Percentiles rank a stretch among this genome's conserved stretches.
Evolutionary conservation across 2,329 filamentous ascomycete genomes (phyloP).

Genomic region (Paecilomyces fulvus): DNA sequence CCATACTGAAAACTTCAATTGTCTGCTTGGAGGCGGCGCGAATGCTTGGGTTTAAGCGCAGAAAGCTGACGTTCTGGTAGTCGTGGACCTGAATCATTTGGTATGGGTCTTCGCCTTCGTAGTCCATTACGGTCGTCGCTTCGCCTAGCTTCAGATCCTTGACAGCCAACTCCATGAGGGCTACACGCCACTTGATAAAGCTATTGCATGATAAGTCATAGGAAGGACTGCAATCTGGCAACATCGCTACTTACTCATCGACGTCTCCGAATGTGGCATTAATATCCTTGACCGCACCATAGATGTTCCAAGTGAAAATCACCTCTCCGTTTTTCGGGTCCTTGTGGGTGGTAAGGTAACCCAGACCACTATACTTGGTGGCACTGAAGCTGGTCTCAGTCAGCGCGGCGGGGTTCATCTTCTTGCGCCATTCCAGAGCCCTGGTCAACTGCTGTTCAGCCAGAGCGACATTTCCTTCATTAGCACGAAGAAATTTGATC

Average conservation of each 20-base stretch:
- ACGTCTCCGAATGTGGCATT: constrained; percentile 73
- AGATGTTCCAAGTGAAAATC: constrained; percentile 87
- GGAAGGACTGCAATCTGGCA: neutral
- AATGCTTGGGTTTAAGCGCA: constrained; percentile 69
- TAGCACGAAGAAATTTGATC: constrained; percentile 90
- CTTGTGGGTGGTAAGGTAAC: constrained; percentile 68
- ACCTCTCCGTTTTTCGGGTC: constrained; percentile 44
- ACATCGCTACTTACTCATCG: constrained; percentile 55
- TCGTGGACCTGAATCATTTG: constrained; percentile 91
- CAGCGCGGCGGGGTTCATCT: constrained; percentile 61
- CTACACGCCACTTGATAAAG: constrained; percentile 83
- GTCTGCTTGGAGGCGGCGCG: constrained; percentile 71
- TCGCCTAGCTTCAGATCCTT: constrained; percentile 61
- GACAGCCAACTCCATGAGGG: constrained; percentile 80
- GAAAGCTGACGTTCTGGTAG: constrained; percentile 79
- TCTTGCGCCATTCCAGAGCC: constrained; percentile 75
- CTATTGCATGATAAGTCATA: constrained; percentile 35
- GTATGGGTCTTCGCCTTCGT: constrained; percentile 64
- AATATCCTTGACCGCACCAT: constrained; percentile 76
- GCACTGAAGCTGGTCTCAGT: constrained; percentile 55
- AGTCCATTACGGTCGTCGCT: constrained; percentile 61
- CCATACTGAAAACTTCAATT: constrained; percentile 69
- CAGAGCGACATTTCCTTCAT: constrained; percentile 63
- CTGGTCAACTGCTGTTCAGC: constrained; percentile 70
- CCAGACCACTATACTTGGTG: constrained; percentile 66